Evolutionary conservation across 1,284 basidiomycete species (phyloP).

Genomic region (Volvariella volvacea): DNA sequence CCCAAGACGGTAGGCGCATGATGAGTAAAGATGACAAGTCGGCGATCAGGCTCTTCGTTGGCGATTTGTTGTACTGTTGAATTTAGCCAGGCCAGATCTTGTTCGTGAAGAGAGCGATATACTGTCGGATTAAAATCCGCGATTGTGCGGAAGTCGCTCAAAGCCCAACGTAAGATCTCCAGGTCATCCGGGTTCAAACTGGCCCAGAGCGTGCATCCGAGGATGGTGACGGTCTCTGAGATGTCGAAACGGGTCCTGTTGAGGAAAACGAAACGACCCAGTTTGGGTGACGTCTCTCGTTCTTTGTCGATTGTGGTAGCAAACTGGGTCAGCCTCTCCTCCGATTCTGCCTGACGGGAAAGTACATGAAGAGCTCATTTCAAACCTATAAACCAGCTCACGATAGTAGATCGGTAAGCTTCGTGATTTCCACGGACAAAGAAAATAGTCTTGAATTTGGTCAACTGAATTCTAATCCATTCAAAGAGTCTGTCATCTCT

Average conservation of each 20-base stretch:
- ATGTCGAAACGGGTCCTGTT: slow-evolving; percentile 29
- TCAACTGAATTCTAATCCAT: slow-evolving; percentile 25
- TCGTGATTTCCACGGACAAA: slow-evolving; percentile 31
- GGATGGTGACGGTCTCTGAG: slow-evolving; percentile 24
- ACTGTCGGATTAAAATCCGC: slow-evolving; percentile 17
- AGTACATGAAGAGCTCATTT: not conserved
- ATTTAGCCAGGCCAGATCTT: slow-evolving; percentile 27
- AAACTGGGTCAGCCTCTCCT: not conserved
- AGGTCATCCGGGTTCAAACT: slow-evolving; percentile 18
- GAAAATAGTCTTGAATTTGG: slow-evolving; percentile 24
- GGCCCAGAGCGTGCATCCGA: slow-evolving; percentile 37
- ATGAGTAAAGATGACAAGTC: slow-evolving; percentile 29
- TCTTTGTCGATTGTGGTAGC: not conserved
- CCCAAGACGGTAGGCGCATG: slow-evolving; percentile 29
- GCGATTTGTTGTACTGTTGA: slow-evolving; percentile 17
- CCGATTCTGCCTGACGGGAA: not conserved
- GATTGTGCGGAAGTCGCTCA: slow-evolving; percentile 28
- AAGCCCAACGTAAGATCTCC: slow-evolving; percentile 17
- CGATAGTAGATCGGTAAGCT: slow-evolving; percentile 11
- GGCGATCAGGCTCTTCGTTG: slow-evolving; percentile 21
- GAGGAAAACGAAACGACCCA: slow-evolving; percentile 26
- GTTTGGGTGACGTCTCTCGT: not conserved
- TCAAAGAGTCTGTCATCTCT: slow-evolving; percentile 24
- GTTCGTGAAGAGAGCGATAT: slow-evolving; percentile 20
- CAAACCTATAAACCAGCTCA: not conserved